Evolutionary conservation across 208 protist genomes (phyloP).

Genomic region (Naegleria lovaniensis): DNA sequence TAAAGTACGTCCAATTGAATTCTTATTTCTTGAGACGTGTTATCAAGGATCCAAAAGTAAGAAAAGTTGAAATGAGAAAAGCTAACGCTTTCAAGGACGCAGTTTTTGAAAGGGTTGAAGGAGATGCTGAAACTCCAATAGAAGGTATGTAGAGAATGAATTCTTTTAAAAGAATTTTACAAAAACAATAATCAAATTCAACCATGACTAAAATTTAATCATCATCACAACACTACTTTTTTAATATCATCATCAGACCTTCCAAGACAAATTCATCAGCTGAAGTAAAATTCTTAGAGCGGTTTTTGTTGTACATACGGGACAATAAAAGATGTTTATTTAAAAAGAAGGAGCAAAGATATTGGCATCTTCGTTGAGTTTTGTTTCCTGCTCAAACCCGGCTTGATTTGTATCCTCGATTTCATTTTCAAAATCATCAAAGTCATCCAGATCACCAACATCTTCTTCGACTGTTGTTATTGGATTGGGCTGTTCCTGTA

Average conservation of each 20-base stretch:
- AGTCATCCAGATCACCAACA: not conserved
- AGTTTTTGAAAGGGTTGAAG: constrained; percentile 4
- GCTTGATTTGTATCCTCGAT: not conserved
- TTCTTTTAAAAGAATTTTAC: too few relatives aligned
- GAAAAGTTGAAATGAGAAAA: constrained; percentile 8
- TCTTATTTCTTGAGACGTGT: not conserved
- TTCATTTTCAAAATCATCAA: constrained; percentile 1
- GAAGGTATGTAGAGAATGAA: not conserved
- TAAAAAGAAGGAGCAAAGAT: not conserved
- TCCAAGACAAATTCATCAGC: not conserved
- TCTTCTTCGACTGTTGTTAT: too few relatives aligned
- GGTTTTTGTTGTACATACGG: not conserved
- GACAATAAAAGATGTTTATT: not conserved
- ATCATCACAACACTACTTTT: not conserved
- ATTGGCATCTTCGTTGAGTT: not conserved
- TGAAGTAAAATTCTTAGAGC: not conserved
- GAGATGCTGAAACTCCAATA: not conserved
- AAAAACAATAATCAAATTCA: too few relatives aligned
- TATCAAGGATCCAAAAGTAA: not conserved
- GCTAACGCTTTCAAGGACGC: not conserved
- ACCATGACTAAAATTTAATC: too few relatives aligned
- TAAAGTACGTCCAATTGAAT: not conserved
- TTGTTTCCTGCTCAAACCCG: not conserved
- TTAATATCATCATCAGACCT: not conserved
- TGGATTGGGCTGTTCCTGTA: too few relatives aligned